Percentiles rank a stretch among this genome's conserved stretches.
Evolutionary conservation across 2,329 filamentous ascomycete genomes (phyloP).

Genomic region (Penicillium sp.): DNA sequence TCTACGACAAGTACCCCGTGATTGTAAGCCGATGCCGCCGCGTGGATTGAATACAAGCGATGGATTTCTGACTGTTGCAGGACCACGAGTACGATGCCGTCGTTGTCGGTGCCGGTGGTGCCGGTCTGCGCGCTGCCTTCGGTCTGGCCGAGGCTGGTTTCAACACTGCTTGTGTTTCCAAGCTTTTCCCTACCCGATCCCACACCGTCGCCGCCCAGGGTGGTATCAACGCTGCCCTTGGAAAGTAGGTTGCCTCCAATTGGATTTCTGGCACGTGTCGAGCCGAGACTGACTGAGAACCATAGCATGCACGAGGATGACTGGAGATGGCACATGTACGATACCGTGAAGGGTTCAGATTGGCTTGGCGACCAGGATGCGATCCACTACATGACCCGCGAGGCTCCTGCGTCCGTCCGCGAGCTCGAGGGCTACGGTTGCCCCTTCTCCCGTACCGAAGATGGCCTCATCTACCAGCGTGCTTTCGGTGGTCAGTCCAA

Average conservation of each 20-base stretch:
- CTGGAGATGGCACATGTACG: constrained; percentile 99
- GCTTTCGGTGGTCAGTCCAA: constrained; percentile 97
- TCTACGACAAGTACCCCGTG: constrained; percentile 89
- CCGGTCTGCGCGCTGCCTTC: constrained; percentile 62
- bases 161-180: constrained; percentile 64
- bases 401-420: constrained; percentile 86
- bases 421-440: constrained; percentile 97
- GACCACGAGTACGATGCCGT: constrained; percentile 99
- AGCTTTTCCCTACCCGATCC: constrained; percentile 62
- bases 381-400: constrained; percentile 97
- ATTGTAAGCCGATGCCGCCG: constrained; percentile 63
- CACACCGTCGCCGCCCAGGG: constrained; percentile 68
- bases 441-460: constrained; percentile 87
- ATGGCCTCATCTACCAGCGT: constrained; percentile 97
- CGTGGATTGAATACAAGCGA: not conserved
- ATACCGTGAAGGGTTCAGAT: constrained; percentile 96
- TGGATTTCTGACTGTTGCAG: constrained; percentile 44
- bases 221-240: constrained; percentile 55
- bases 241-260: constrained; percentile 35
- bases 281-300: constrained; percentile 19
- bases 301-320: constrained; percentile 94
- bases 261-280: not conserved
- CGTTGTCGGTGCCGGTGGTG: constrained; percentile 68
- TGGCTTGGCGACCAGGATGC: constrained; percentile 97
- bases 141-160: constrained; percentile 63